Evolutionary conservation across 352 stramenopile species (phyloP).

Genomic region (Globisporangium spinosum): DNA sequence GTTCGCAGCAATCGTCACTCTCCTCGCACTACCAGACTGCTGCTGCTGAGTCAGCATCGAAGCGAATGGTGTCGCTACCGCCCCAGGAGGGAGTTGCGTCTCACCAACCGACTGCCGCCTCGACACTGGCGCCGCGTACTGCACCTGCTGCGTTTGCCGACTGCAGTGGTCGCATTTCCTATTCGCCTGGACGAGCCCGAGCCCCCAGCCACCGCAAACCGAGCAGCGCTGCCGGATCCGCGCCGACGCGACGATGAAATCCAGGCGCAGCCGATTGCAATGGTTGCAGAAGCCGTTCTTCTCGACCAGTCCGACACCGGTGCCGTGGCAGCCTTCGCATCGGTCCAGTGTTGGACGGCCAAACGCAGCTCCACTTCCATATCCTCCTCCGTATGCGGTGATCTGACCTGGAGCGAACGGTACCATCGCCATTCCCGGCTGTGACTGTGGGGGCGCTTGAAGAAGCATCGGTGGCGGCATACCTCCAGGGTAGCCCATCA

Average conservation of each 20-base stretch:
- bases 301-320: constrained; percentile 55
- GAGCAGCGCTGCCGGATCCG: constrained; percentile 53
- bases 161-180: constrained; percentile 55
- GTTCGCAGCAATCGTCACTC: neutral
- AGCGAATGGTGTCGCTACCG: constrained; percentile 8
- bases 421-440: constrained; percentile 29
- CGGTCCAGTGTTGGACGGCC: constrained; percentile 31
- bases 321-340: constrained; percentile 49
- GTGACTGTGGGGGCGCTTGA: constrained; percentile 15
- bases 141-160: constrained; percentile 9
- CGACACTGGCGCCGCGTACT: neutral
- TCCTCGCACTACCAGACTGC: neutral
- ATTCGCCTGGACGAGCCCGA: constrained; percentile 43
- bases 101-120: constrained; percentile 1
- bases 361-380: constrained; percentile 8
- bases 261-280: constrained; percentile 63
- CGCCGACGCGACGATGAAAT: constrained; percentile 66
- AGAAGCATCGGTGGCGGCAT: constrained; percentile 19
- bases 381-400: constrained; percentile 12
- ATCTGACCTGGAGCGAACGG: constrained; percentile 30
- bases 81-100: constrained; percentile 3
- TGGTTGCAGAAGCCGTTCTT: constrained; percentile 69
- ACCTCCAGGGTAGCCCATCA: constrained; percentile 5
- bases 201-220: constrained; percentile 52
- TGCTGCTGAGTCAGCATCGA: neutral